Evolutionary conservation across 176 grass and related monocot species (phyloP).

Genomic region (Oryza officinalis): DNA sequence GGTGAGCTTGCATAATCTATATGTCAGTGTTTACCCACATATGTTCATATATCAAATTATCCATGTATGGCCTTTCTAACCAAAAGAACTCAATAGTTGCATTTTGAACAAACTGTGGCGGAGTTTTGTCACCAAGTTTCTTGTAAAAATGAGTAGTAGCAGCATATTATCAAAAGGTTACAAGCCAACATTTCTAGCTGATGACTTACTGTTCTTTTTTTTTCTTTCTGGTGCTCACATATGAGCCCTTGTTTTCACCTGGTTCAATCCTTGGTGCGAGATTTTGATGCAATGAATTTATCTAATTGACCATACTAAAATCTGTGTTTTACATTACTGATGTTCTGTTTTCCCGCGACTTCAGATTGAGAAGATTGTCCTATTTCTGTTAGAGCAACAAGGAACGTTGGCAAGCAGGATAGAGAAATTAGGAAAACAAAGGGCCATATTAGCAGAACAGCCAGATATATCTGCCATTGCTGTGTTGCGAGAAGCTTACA

Average conservation of each 20-base stretch:
- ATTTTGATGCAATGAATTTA: slow-evolving; percentile 10
- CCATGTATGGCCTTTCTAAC: slow-evolving; percentile 10
- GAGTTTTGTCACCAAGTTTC: background rate
- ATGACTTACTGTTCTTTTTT: background rate
- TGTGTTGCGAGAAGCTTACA: slow-evolving; percentile 81
- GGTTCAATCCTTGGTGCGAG: background rate
- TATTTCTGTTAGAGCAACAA: slow-evolving; percentile 97
- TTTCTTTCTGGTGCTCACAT: background rate
- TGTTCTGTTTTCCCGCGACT: slow-evolving; percentile 22
- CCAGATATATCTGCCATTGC: slow-evolving; percentile 89
- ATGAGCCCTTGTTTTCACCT: slow-evolving; percentile 1
- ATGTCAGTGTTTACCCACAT: background rate
- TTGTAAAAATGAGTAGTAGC: background rate
- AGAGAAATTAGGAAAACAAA: slow-evolving; percentile 85
- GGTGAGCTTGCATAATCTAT: slow-evolving; percentile 16
- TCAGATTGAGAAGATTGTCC: slow-evolving; percentile 95
- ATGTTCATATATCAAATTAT: slow-evolving; percentile 18
- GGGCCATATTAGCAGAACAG: slow-evolving; percentile 71
- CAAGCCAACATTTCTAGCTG: background rate
- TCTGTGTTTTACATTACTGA: background rate
- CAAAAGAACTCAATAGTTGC: background rate
- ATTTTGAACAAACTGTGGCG: background rate
- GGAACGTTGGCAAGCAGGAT: slow-evolving; percentile 80
- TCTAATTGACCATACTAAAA: background rate
- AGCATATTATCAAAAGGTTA: background rate